Conservation (phyloP, 805 yeast species). For the Starmerella tilneyi region DNA sequence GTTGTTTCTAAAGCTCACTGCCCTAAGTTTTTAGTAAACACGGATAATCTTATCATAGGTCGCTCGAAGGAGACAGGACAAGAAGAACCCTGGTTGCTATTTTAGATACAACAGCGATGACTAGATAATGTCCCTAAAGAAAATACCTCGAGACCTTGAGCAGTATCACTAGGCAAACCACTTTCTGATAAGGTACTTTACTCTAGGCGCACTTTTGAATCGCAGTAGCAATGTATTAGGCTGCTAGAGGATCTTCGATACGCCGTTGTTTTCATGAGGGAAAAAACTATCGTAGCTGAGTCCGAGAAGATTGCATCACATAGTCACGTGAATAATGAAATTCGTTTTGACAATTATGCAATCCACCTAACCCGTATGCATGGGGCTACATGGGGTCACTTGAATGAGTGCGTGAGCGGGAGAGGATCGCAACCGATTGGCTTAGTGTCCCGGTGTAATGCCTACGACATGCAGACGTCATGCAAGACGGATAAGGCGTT, state of each 20-base stretch:
- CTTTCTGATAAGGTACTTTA: conserved; percentile 1
- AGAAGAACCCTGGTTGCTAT: background rate
- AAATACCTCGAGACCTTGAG: conserved; percentile 8
- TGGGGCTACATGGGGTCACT: no score
- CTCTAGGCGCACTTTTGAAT: conserved; percentile 28
- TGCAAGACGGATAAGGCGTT: no score
- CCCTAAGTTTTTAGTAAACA: no score
- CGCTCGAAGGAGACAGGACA: background rate
- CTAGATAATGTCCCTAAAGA: conserved; percentile 6
- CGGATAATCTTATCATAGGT: no score
- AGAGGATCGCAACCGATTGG: no score
- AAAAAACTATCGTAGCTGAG: background rate
- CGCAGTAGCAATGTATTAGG: conserved; percentile 17
- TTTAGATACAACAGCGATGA: no score
- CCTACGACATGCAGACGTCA: no score
- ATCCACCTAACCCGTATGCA: background rate
- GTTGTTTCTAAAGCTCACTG: no score
- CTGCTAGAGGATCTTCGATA: conserved; percentile 28
- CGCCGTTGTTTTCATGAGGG: conserved; percentile 20
- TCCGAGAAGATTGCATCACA: background rate
- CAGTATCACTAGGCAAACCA: conserved; percentile 10
- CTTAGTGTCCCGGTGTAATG: no score
- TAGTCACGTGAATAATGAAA: no score
- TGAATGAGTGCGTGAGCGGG: no score
- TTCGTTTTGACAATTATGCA: no score